Base-by-base conservation (phyloP, 805 yeast genomes). In the Ogataea glucozyma region DNA sequence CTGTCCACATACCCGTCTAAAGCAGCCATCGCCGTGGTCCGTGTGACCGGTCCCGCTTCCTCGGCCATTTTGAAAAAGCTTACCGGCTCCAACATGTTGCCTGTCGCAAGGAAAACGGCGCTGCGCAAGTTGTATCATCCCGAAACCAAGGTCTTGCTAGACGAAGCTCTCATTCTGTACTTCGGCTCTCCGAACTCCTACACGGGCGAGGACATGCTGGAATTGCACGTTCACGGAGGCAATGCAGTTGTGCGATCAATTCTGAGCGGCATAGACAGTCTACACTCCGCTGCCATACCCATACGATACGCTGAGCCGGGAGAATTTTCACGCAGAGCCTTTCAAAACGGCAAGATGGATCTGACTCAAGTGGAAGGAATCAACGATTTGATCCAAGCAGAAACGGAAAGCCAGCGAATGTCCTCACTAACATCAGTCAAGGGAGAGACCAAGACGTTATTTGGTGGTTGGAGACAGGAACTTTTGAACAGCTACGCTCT, bases 171-270 rank as follows among this genome's bases (percentile, higher is more conserved):
- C 14, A 69, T 83, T 0, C 55, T 89, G 1, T 83, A 66, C 56
- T 90, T 91, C 64, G 61, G 76, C 13, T 75, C 75, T 2, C 97
- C 97, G 1, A 68, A 72, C 11, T 83, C 96, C 0, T 93, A 83
- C 56, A 93, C 98, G 0, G 99, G 99, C 1, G 98, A 93, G 61
- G 97, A 91, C 53, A 54, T 85, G 19, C 67, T 90, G 8, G 99
- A 93, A 56, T 61, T 93, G n/a, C 97, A 93, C 57, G 64, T 87
- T 2, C 99, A 93, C 62, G 99, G 99, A 3, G 97, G 98, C 4
- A 79, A 75, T 10, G 97, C 98, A 0, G 88, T 91, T 1, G 76
- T 87, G 2, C 70, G 72, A 36, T 75, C 88, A 0, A 85, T 90
- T 0, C 55, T 90, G 36, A 67, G 67, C 4, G 81, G 95, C 0